phyloP scores from a whole-genome alignment of 345 rosid genomes.

The Dovyalis caffra region DNA sequence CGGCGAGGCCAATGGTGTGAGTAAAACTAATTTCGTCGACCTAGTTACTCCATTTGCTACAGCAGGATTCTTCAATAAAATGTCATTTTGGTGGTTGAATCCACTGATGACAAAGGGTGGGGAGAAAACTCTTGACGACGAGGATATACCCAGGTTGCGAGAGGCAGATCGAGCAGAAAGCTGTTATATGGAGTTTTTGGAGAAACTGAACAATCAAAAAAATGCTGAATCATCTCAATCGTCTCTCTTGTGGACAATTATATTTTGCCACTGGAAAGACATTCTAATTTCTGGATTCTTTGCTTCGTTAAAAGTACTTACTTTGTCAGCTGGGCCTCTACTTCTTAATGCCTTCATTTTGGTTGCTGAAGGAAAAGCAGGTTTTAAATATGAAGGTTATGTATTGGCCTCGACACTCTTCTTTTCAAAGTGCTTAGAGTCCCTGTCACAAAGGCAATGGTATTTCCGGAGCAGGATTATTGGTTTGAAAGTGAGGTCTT shows the following conservation, averaged over 20 bases:
- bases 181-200: slow-evolving; percentile 58
- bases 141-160: slow-evolving; percentile 64
- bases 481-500: slow-evolving; percentile 76
- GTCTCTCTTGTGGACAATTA: slow-evolving; percentile 59
- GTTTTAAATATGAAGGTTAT: slow-evolving; percentile 72
- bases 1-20: slow-evolving; percentile 30
- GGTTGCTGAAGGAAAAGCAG: slow-evolving; percentile 75
- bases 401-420: slow-evolving; percentile 59
- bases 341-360: slow-evolving; percentile 83
- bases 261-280: slow-evolving; percentile 63
- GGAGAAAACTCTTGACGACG: slow-evolving; percentile 62
- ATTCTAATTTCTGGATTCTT: slow-evolving; percentile 76
- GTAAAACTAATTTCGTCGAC: slow-evolving; percentile 25
- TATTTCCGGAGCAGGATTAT: slow-evolving; percentile 75
- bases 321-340: slow-evolving; percentile 79
- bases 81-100: slow-evolving; percentile 94
- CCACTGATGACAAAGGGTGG: slow-evolving; percentile 66
- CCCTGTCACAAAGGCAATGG: slow-evolving; percentile 93
- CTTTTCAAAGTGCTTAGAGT: slow-evolving; percentile 61
- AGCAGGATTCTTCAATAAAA: slow-evolving; percentile 61
- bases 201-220: slow-evolving; percentile 51
- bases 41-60: slow-evolving; percentile 47
- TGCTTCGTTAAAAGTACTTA: slow-evolving; percentile 70
- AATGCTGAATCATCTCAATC: slow-evolving; percentile 38
- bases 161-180: slow-evolving; percentile 66